These are phyloP conservation scores for Lentinula guzmanii DNA, from an alignment of 768 basidiomycete species.

Conservation along the genomic window DNA sequence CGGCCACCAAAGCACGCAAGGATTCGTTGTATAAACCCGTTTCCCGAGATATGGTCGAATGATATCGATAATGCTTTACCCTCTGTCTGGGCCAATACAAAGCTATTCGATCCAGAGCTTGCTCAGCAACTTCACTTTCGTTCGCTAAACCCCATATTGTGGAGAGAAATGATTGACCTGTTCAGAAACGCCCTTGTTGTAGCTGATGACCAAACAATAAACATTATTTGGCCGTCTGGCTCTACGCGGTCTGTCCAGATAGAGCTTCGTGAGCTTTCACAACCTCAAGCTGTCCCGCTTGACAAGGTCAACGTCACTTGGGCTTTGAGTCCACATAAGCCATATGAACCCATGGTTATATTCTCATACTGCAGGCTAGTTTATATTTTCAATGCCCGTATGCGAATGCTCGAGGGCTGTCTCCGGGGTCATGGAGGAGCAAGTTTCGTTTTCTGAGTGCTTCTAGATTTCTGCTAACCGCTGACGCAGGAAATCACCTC, in stretches of 20 bases:
- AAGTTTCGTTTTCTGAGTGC: constrained; percentile 19
- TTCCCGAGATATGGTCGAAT: background rate
- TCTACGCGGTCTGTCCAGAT: constrained; percentile 5
- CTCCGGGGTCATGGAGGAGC: constrained; percentile 73
- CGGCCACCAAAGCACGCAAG: background rate
- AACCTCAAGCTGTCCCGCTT: constrained; percentile 7
- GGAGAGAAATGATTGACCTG: constrained; percentile 39
- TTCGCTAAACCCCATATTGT: constrained; percentile 26
- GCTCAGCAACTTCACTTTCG: background rate
- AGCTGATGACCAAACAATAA: constrained; percentile 30
- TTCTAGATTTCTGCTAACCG: constrained; percentile 3
- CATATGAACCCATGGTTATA: constrained; percentile 54
- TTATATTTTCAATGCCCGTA: constrained; percentile 46
- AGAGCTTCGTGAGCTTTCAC: background rate
- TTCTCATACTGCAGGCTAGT: constrained; percentile 49
- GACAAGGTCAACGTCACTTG: constrained; percentile 43
- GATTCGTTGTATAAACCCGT: background rate
- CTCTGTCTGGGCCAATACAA: background rate
- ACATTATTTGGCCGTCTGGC: constrained; percentile 26
- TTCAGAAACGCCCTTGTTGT: constrained; percentile 51
- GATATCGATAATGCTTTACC: background rate
- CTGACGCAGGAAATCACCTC: constrained; percentile 56
- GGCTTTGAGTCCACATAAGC: constrained; percentile 40
- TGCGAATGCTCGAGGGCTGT: constrained; percentile 33
- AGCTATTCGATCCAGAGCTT: background rate